These are phyloP conservation scores for Neurospora sp. DNA, from an alignment of 495 filamentous ascomycete species.

Conservation along the genomic window DNA sequence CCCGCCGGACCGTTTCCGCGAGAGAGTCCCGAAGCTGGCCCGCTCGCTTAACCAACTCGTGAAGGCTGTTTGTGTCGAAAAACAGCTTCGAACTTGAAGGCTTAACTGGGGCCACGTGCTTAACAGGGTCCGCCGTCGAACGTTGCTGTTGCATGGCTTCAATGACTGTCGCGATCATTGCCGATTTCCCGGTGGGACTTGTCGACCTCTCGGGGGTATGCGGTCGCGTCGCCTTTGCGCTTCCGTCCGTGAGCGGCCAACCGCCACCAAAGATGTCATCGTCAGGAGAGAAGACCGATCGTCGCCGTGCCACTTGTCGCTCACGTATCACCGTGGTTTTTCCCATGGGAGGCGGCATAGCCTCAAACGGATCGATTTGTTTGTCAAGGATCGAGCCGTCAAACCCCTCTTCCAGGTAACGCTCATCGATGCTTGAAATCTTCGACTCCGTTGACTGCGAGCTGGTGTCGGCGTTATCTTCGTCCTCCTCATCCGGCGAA, in stretches of 20 bases:
- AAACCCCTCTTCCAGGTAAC: slow-evolving; percentile 51
- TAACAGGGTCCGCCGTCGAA: slow-evolving; percentile 34
- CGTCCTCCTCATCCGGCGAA: slow-evolving; percentile 65
- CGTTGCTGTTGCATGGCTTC: slow-evolving; percentile 68
- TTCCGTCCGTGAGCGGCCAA: slow-evolving; percentile 29
- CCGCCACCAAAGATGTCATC: slow-evolving; percentile 54
- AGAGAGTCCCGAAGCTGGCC: slow-evolving; percentile 62
- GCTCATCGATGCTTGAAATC: slow-evolving; percentile 31
- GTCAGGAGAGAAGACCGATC: slow-evolving; percentile 50
- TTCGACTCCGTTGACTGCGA: slow-evolving; percentile 20
- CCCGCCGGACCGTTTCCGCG: slow-evolving; percentile 67
- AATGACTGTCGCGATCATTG: slow-evolving; percentile 62
- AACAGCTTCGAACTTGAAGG: slow-evolving; percentile 64
- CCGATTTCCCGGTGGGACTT: slow-evolving; percentile 34
- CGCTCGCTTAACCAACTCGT: slow-evolving; percentile 77
- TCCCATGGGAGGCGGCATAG: slow-evolving; percentile 27
- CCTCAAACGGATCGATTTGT: slow-evolving; percentile 24
- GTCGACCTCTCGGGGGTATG: slow-evolving; percentile 27
- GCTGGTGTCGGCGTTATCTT: slow-evolving; percentile 20
- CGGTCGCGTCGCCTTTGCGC: slow-evolving; percentile 19
- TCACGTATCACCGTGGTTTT: slow-evolving; percentile 34
- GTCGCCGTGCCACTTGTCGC: slow-evolving; percentile 31
- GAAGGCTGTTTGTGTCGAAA: slow-evolving; percentile 83
- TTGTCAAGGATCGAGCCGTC: slow-evolving; percentile 26
- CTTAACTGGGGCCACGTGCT: slow-evolving; percentile 27